phyloP scores from a whole-genome alignment of 805 yeast species.

The Starmerella asiatica region DNA sequence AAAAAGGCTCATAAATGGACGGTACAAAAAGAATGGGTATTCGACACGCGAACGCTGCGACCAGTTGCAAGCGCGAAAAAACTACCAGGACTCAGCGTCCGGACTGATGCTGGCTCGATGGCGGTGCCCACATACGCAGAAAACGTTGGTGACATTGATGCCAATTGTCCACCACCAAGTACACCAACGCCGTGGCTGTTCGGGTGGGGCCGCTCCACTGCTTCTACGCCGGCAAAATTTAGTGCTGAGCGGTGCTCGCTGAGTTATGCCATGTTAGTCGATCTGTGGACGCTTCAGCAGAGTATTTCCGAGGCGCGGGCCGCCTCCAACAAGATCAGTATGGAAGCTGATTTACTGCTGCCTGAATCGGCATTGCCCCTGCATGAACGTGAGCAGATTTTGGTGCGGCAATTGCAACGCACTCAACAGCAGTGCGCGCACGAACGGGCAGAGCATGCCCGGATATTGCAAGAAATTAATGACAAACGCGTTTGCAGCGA shows the following conservation, averaged over 20 bases:
- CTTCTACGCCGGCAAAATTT: not conserved
- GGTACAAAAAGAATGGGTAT: constrained; percentile 3
- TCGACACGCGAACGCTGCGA: constrained; percentile 11
- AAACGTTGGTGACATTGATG: too few relatives aligned
- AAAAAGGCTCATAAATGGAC: constrained; percentile 2
- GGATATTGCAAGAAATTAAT: not conserved
- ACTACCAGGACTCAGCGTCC: not conserved
- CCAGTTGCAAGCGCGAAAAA: not conserved
- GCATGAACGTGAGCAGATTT: constrained; percentile 6
- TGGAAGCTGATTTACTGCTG: constrained; percentile 15
- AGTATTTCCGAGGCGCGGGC: constrained; percentile 23
- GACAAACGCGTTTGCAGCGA: not conserved
- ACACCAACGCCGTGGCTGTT: not conserved
- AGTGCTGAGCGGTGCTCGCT: constrained; percentile 12
- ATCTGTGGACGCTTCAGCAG: constrained; percentile 23
- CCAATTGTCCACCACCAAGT: too few relatives aligned
- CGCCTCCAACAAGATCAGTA: constrained; percentile 14
- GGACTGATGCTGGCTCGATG: not conserved
- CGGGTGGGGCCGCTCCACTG: not conserved
- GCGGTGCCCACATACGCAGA: not conserved
- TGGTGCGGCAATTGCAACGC: constrained; percentile 7
- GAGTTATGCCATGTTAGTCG: constrained; percentile 23
- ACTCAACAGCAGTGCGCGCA: not conserved
- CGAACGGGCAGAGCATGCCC: not conserved
- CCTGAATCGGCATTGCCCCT: constrained; percentile 5